phyloP scores from a whole-genome alignment of 75 land plant genomes.

The Cunninghamia lanceolata region DNA sequence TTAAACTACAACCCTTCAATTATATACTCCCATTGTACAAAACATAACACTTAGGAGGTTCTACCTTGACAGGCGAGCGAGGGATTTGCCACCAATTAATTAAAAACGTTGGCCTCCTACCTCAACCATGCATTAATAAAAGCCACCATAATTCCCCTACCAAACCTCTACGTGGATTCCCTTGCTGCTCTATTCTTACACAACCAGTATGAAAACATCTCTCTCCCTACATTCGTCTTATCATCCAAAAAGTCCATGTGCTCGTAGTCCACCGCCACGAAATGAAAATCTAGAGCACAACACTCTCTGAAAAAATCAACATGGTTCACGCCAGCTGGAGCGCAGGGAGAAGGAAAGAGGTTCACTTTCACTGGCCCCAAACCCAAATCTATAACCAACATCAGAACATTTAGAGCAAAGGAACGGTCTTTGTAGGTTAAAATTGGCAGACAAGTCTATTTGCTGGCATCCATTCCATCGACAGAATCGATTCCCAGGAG shows the following conservation, averaged over 20 bases:
- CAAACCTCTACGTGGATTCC: conserved; percentile 68
- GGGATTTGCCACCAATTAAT: conserved; percentile 23
- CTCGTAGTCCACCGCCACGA: conserved; percentile 72
- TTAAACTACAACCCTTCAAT: too few relatives aligned
- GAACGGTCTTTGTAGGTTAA: too few relatives aligned
- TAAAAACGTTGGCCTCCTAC: conserved; percentile 20
- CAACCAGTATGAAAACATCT: too few relatives aligned
- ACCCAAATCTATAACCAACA: conserved; percentile 67
- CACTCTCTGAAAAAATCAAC: conserved; percentile 63
- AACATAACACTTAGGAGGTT: not conserved
- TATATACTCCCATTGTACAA: too few relatives aligned
- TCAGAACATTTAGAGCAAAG: too few relatives aligned
- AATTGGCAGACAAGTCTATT: too few relatives aligned
- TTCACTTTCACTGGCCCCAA: conserved; percentile 54
- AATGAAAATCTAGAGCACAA: conserved; percentile 49
- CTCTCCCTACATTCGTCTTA: not conserved
- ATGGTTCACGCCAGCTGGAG: conserved; percentile 84
- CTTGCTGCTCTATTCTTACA: conserved; percentile 72
- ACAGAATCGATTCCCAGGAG: conserved; percentile 56
- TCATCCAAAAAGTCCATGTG: conserved; percentile 78
- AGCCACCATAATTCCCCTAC: conserved; percentile 69
- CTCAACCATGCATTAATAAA: conserved; percentile 56
- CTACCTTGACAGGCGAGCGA: conserved; percentile 40
- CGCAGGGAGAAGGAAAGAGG: conserved; percentile 74
- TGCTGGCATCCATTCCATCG: too few relatives aligned